Base-by-base conservation (phyloP, 768 basidiomycete genomes). In the Mycena vulgaris region DNA sequence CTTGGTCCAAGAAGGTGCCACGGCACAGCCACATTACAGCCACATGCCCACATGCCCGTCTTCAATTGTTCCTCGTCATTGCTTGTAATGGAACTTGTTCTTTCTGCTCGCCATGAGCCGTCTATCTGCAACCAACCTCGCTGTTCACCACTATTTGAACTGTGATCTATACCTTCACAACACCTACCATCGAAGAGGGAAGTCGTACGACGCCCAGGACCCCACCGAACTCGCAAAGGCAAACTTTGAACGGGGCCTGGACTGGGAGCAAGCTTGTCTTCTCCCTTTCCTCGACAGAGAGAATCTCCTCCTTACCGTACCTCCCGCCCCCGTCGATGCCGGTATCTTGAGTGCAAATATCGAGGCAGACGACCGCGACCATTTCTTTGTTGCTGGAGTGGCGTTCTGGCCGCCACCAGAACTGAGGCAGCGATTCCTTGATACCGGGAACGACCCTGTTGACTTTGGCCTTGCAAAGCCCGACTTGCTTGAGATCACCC, bases 91-190 rank as follows among this genome's bases (percentile, higher is more conserved):
- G 23, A 27, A 23, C 23, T 47, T 56, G 39, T 10, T 33, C 11
- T 17, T 14, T 25, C 53, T 5, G 60, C 53, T 23, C 14, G 37
- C 21, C 69, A 82, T 83, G 83, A 72, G 53, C 60, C 75, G 58
- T 62, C 75, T 87, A n/a, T 83, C 86, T 21, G 86, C 86, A 11
- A 87, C 87, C 7, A 84, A 85, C 66, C 80, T 87, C 37, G 86
- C 86, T 40, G 78, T 75, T 13, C 78, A 86, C 65, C 84, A 87
- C 71, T 85, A 88, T 68, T 77, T 83, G 62, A 81, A 80, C 66
- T 88, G 87, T 69, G 84, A 87, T 63, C 78, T 86, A 11, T 87
- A 82, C 70, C 79, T 87, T 42, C 83, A 87, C 75, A 83, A 85
- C 55, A 77, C 80, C 39, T 86, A 85, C 72, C 75, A 83, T 69